These are phyloP conservation scores for Aureobasidium leucospermi DNA, from an alignment of 2,329 filamentous ascomycete genomes.

Conservation along the genomic window DNA sequence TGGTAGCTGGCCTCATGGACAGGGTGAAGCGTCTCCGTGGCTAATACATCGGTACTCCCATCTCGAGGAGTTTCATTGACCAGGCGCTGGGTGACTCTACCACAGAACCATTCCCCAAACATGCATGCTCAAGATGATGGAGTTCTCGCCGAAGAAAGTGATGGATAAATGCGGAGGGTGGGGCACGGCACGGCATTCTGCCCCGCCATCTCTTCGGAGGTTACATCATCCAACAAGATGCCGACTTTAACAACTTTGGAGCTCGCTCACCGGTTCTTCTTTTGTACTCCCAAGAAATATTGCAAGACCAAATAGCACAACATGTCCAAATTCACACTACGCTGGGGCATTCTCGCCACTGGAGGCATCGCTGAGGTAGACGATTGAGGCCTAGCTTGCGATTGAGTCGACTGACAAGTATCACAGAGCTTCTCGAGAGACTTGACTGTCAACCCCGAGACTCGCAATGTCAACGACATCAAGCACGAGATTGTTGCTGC, in stretches of 20 bases:
- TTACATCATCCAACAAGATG: constrained; percentile 1
- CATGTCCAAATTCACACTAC: constrained; percentile 16
- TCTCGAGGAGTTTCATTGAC: neutral
- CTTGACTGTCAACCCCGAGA: constrained; percentile 64
- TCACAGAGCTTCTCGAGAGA: constrained; percentile 57
- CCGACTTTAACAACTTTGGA: neutral
- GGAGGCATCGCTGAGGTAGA: constrained; percentile 37
- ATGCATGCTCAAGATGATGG: neutral
- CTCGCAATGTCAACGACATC: constrained; percentile 63
- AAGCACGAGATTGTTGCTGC: constrained; percentile 72
- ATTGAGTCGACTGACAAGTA: neutral
- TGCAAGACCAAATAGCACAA: neutral
- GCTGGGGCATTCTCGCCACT: constrained; percentile 42
- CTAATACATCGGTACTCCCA: neutral
- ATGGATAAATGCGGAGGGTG: neutral
- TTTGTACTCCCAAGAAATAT: neutral
- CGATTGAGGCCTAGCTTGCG: neutral
- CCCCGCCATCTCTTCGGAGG: constrained; percentile 6
- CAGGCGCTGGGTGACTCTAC: too few species aligned
- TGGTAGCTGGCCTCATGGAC: too few species aligned
- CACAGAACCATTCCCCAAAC: too few species aligned
- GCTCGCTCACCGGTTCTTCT: neutral
- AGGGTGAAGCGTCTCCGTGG: neutral
- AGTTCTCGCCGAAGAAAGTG: constrained; percentile 1
- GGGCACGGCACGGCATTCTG: constrained; percentile 2